Percentiles rank a stretch among this genome's conserved stretches.
Evolutionary conservation across 2,329 filamentous ascomycete species (phyloP).

Genomic region (Fusarium temperatum): DNA sequence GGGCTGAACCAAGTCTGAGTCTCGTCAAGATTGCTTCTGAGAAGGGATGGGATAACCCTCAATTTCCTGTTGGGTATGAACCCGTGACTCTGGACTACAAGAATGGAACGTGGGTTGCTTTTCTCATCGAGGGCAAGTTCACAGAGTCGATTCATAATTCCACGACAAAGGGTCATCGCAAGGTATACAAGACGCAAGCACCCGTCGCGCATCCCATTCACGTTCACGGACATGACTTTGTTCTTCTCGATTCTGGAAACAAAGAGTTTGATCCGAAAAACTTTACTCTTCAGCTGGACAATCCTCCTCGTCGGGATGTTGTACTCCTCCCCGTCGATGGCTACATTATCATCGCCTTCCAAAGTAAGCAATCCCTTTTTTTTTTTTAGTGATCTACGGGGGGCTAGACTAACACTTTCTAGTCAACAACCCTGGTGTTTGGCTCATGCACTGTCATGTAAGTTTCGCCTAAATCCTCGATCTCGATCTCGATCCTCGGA

Average conservation of each 20-base stretch:
- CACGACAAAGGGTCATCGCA: not conserved
- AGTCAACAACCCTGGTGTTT: conserved; percentile 3
- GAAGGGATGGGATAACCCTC: not conserved
- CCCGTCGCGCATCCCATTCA: not conserved
- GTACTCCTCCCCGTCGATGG: not conserved
- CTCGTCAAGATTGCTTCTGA: conserved; percentile 1
- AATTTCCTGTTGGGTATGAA: not conserved
- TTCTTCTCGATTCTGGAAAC: not conserved
- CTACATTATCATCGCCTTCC: not conserved
- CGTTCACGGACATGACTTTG: not conserved
- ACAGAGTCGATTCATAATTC: not conserved
- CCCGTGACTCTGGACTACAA: not conserved
- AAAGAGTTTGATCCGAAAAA: not conserved
- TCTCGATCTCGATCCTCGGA: not conserved
- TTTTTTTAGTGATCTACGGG: not conserved
- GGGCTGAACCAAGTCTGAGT: not conserved
- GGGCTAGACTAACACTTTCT: not conserved
- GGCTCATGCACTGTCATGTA: conserved; percentile 2
- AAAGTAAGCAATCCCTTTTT: not conserved
- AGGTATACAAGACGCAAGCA: conserved; percentile 1
- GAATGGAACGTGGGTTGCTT: not conserved
- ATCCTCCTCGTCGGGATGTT: not conserved
- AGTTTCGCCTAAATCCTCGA: not conserved
- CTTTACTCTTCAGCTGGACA: not conserved
- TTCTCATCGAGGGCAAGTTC: not conserved